phyloP scores from a whole-genome alignment of 164 flowering plant genomes.

The Akebia trifoliata region DNA sequence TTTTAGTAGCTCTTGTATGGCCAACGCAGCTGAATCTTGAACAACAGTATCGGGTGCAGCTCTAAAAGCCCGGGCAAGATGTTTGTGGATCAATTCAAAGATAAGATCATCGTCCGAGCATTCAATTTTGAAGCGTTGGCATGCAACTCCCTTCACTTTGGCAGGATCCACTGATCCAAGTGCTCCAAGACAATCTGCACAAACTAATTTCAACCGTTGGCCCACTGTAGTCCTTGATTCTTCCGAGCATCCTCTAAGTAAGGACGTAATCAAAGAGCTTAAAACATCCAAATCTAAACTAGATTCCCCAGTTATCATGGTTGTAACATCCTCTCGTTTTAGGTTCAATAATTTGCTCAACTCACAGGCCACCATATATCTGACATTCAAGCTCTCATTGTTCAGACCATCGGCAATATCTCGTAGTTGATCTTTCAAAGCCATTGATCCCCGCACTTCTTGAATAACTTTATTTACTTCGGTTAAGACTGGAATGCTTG shows the following conservation, averaged over 20 bases:
- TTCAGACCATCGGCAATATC: conserved; percentile 80
- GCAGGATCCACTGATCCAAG: conserved; percentile 99
- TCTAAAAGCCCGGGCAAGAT: conserved; percentile 94
- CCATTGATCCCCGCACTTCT: conserved; percentile 81
- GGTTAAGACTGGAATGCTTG: conserved; percentile 56
- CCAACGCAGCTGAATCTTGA: conserved; percentile 97
- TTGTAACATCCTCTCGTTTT: conserved; percentile 59
- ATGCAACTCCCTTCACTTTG: conserved; percentile 60
- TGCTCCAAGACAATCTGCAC: conserved; percentile 98
- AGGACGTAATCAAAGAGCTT: conserved; percentile 74
- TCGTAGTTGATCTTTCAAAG: conserved; percentile 75
- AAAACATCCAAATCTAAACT: conserved; percentile 62
- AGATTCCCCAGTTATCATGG: conserved; percentile 57
- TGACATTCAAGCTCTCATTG: conserved; percentile 95
- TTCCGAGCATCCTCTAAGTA: conserved; percentile 94
- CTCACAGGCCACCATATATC: conserved; percentile 96
- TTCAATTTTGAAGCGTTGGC: conserved; percentile 83
- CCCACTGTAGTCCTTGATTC: conserved; percentile 90
- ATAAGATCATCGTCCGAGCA: conserved; percentile 99
- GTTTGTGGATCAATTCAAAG: conserved; percentile 92
- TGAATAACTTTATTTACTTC: conserved; percentile 75
- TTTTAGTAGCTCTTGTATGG: conserved; percentile 95
- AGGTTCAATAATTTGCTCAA: conserved; percentile 67
- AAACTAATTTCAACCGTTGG: conserved; percentile 78
- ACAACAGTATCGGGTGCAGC: conserved; percentile 91